Percentiles rank a stretch among this genome's conserved stretches.
Conservation (phyloP, 2,329 filamentous ascomycete species). For the Fusarium mexicanum region DNA sequence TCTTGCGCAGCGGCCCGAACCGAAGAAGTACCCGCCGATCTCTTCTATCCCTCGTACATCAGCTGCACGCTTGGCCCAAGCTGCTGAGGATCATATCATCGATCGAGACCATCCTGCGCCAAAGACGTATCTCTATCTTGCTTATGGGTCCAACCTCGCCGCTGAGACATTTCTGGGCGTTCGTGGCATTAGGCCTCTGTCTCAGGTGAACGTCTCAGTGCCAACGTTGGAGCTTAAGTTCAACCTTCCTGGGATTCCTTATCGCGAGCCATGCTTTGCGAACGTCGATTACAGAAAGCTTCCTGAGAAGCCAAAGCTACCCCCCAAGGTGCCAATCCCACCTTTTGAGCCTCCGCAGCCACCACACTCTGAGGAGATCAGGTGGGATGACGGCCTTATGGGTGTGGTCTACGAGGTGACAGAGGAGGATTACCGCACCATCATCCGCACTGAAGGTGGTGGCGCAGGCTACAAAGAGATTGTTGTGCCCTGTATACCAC, state of each 20-base stretch:
- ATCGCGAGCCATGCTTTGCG: constrained; percentile 90
- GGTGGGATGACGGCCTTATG: constrained; percentile 84
- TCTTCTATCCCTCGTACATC: constrained; percentile 49
- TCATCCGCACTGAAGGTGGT: constrained; percentile 91
- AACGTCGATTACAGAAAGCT: constrained; percentile 74
- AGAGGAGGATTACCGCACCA: constrained; percentile 79
- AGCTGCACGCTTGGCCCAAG: constrained; percentile 42
- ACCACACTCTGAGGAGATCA: constrained; percentile 29
- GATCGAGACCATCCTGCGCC: constrained; percentile 34
- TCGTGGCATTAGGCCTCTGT: constrained; percentile 83
- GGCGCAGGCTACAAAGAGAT: constrained; percentile 87
- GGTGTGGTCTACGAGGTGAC: constrained; percentile 98
- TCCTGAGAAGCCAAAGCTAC: constrained; percentile 51
- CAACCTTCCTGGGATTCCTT: constrained; percentile 85
- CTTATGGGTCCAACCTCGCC: constrained; percentile 91
- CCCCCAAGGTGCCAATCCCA: constrained; percentile 45
- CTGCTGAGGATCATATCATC: constrained; percentile 40
- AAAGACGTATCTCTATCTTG: constrained; percentile 77
- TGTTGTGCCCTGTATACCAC: constrained; percentile 77
- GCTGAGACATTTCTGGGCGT: constrained; percentile 80
- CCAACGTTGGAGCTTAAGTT: constrained; percentile 84
- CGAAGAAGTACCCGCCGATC: constrained; percentile 42
- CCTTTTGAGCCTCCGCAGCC: constrained; percentile 38
- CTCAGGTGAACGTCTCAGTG: constrained; percentile 82
- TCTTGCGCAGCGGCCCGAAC: constrained; percentile 28